Base-by-base conservation (phyloP, 257 asterid genomes). In the Cynanchum wilfordii region DNA sequence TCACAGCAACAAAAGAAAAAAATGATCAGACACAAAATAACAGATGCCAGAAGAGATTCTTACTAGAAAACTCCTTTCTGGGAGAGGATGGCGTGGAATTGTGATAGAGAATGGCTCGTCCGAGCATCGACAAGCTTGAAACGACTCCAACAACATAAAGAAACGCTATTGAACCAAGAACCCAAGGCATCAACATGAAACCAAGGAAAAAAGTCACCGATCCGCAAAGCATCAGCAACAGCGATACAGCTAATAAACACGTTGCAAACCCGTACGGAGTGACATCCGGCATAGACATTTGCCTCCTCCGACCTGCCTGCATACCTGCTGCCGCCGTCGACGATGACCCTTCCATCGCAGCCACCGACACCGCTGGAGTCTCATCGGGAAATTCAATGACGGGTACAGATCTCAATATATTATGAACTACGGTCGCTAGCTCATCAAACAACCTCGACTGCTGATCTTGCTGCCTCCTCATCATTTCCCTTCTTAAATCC, bases 101-200 rank as follows among this genome's bases (percentile, higher is more conserved):
- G 65, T 73, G 74, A 69, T 84, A 86, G 57, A 89, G 72, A 78
- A 94, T 77, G 60, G 95, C 84, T 24, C 89, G 86, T 70, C 96
- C 94, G 56, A 93, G 85, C 91, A 91, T 85, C 0, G 97, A 87
- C 73, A 93, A 83, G 84, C 88, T 84, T 10, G 98, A 89, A 82
- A 91, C 80, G n/a, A 91, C 69, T 68, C 93, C 98, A 60, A 91
- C 96, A 45, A 88, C 78, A 76, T 89, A 94, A 75, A 87, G 79
- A 78, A 91, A 70, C 49, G 89, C 64, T 4, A 86, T 92, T 84
- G 88, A 85, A 25, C 90, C 96, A n/a, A 94, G 68, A n/a, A 94
- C 92, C 98, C 98, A 94, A 5, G 98, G 98, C 96, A 94, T 88
- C 91, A 94, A 77, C 25, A 94, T 45, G 73, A 94, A 94, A 66